A percentile compares a stretch with the other conserved stretches of the same genome.
Conservation (phyloP, 1,284 basidiomycete genomes). For the Mycosarcoma mackinlayi region DNA sequence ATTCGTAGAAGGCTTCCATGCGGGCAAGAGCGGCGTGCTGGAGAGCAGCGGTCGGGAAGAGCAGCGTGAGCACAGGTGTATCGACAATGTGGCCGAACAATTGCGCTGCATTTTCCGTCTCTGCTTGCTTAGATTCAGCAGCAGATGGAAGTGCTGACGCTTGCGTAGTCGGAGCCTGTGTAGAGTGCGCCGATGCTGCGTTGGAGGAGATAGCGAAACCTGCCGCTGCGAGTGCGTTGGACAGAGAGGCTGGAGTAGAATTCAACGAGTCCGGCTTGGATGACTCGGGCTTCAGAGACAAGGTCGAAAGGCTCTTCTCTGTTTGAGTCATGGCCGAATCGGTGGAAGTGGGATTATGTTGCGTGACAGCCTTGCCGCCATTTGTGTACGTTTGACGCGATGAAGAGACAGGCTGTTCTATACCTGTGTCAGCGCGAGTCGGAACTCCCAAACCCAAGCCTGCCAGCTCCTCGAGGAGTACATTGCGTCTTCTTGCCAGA, state of each 20-base stretch:
- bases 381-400: constrained; percentile 1
- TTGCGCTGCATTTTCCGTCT: constrained; percentile 19
- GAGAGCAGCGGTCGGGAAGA: constrained; percentile 48
- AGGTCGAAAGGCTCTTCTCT: constrained; percentile 4
- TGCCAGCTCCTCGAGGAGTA: constrained; percentile 39
- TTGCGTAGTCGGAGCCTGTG: constrained; percentile 11
- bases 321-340: not conserved
- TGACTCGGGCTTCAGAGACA: constrained; percentile 11
- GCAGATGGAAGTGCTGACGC: not conserved
- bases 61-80: constrained; percentile 55
- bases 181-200: constrained; percentile 4
- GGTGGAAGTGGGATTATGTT: not conserved
- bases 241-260: constrained; percentile 14
- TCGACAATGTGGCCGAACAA: constrained; percentile 43
- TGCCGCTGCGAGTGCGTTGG: constrained; percentile 20
- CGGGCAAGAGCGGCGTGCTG: constrained; percentile 62
- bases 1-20: constrained; percentile 65
- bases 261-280: not conserved
- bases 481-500: constrained; percentile 34
- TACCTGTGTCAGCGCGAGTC: constrained; percentile 6
- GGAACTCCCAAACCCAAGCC: constrained; percentile 32
- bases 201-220: constrained; percentile 18
- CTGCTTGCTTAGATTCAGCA: not conserved
- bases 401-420: not conserved
- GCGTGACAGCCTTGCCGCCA: not conserved